Evolutionary conservation across 345 rosid genomes (phyloP).

Genomic region (Camelina neglecta): DNA sequence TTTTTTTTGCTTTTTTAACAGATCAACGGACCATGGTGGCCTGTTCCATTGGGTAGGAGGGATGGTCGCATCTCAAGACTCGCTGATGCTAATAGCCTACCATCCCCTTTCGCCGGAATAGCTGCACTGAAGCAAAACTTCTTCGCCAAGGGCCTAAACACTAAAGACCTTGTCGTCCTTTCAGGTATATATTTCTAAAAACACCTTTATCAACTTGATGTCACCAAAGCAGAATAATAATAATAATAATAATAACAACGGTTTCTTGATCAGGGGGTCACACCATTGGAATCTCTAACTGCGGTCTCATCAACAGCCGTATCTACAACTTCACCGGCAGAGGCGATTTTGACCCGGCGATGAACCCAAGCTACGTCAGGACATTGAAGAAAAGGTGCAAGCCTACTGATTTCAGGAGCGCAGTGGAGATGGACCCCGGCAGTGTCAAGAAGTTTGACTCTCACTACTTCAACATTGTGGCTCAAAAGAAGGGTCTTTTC

Average conservation of each 20-base stretch:
- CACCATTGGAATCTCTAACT: constrained; percentile 64
- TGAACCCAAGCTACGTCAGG: constrained; percentile 56
- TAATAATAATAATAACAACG: background rate
- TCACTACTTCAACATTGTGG: constrained; percentile 52
- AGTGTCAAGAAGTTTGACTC: constrained; percentile 59
- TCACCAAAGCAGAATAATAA: too few species aligned
- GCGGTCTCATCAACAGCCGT: constrained; percentile 45
- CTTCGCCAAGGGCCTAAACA: constrained; percentile 50
- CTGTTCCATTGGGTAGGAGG: constrained; percentile 62
- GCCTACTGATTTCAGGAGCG: constrained; percentile 44
- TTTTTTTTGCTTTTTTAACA: constrained; percentile 23
- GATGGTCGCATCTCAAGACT: constrained; percentile 59
- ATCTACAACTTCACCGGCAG: constrained; percentile 66
- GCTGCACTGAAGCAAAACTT: constrained; percentile 45
- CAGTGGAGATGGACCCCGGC: constrained; percentile 67
- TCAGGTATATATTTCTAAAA: constrained; percentile 48
- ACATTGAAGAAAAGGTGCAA: constrained; percentile 54
- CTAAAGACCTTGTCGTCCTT: constrained; percentile 59
- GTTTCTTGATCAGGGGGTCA: constrained; percentile 54
- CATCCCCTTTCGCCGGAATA: constrained; percentile 51
- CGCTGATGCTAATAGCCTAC: constrained; percentile 45
- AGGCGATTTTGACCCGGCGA: constrained; percentile 61
- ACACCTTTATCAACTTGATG: background rate
- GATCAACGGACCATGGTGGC: constrained; percentile 67
- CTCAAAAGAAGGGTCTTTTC: constrained; percentile 60